These are phyloP conservation scores for Bombardia bombarda DNA, from an alignment of 495 filamentous ascomycete genomes.

Conservation along the genomic window DNA sequence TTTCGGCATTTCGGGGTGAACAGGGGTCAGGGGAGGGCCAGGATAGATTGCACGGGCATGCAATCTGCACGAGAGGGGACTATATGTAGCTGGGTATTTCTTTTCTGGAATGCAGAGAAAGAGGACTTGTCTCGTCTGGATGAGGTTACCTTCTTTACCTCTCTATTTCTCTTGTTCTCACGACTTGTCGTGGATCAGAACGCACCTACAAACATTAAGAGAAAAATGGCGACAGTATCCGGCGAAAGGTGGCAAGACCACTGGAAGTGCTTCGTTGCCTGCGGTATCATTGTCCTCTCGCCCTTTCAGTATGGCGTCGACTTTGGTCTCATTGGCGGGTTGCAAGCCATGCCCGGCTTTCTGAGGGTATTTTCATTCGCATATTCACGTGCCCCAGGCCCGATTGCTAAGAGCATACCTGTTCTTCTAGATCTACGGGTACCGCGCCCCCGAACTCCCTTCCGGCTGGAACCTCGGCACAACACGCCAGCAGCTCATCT, in stretches of 20 bases:
- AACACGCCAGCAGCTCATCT: conserved; percentile 47
- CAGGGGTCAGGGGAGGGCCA: not conserved
- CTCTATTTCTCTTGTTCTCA: not conserved
- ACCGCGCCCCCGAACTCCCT: conserved; percentile 29
- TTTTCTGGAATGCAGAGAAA: too few species aligned
- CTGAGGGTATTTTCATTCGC: too few species aligned
- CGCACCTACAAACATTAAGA: not conserved
- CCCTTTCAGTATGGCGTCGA: conserved; percentile 59
- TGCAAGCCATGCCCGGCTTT: conserved; percentile 58
- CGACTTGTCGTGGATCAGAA: not conserved
- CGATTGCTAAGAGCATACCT: too few species aligned
- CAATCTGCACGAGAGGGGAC: too few species aligned
- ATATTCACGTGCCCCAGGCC: too few species aligned
- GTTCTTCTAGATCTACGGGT: conserved; percentile 31
- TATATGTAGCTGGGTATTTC: too few species aligned
- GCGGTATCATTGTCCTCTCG: conserved; percentile 39
- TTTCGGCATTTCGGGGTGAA: not conserved
- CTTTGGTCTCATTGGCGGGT: conserved; percentile 52
- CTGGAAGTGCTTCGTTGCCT: conserved; percentile 34
- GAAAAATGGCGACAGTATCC: conserved; percentile 2
- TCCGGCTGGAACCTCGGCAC: conserved; percentile 49
- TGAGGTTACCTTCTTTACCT: too few species aligned
- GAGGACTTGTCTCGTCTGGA: too few species aligned
- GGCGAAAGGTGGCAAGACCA: conserved; percentile 26
- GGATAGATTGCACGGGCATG: not conserved